phyloP scores from a whole-genome alignment of 2,329 filamentous ascomycete genomes.

The Pyrenochaeta sp. region DNA sequence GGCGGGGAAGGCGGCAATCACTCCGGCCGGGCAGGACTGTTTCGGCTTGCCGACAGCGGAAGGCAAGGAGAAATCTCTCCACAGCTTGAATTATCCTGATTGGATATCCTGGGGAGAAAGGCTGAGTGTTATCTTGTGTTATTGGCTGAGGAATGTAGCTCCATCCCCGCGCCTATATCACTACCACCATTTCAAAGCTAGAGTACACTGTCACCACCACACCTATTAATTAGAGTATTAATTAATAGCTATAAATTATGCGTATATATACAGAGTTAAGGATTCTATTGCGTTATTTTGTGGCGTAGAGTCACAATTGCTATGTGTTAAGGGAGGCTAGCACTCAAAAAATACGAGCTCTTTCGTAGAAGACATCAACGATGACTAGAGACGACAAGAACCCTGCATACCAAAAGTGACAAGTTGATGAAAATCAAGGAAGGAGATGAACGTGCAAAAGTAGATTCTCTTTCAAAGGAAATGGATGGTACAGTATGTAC shows the following conservation, averaged over 20 bases:
- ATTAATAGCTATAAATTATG: no score
- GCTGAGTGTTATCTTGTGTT: not conserved
- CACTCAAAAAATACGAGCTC: no score
- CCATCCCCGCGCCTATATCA: no score
- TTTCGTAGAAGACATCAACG: not conserved
- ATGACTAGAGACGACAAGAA: not conserved
- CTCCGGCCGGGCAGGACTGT: not conserved
- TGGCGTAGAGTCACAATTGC: no score
- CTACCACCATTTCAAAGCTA: no score
- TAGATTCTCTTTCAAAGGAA: constrained; percentile 26
- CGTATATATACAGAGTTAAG: no score
- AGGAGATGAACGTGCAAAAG: constrained; percentile 18
- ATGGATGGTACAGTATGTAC: constrained; percentile 40
- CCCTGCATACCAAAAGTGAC: not conserved
- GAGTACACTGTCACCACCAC: no score
- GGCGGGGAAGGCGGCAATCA: not conserved
- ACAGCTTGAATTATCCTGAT: not conserved
- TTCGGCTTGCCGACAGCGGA: not conserved
- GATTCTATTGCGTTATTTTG: no score
- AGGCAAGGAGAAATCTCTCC: not conserved
- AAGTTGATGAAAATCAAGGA: not conserved
- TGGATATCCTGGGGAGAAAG: not conserved
- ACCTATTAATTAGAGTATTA: no score
- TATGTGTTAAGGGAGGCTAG: no score
- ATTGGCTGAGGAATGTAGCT: not conserved